Evolutionary conservation across 257 asterid species (phyloP).

Genomic region (Jacaranda mimosifolia): DNA sequence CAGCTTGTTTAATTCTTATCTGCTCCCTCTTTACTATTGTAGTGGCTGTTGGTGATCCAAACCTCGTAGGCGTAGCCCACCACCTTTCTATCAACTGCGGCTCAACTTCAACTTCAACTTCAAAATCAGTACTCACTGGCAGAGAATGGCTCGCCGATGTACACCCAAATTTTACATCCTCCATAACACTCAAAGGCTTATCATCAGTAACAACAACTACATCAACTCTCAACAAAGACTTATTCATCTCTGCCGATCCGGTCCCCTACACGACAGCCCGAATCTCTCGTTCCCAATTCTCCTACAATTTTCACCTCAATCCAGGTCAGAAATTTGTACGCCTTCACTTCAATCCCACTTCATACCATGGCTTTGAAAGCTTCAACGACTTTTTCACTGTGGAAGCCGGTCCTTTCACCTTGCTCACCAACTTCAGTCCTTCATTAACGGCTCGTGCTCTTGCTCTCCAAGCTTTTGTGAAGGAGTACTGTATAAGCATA

Average conservation of each 20-base stretch:
- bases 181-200: constrained; percentile 30
- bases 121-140: constrained; percentile 30
- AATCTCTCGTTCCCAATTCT: constrained; percentile 46
- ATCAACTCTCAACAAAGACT: neutral
- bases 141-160: constrained; percentile 43
- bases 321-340: constrained; percentile 61
- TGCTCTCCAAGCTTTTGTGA: constrained; percentile 40
- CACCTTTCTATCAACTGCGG: constrained; percentile 51
- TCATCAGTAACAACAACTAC: constrained; percentile 36
- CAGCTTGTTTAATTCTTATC: constrained; percentile 4
- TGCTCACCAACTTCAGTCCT: constrained; percentile 56
- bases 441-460: constrained; percentile 53
- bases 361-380: constrained; percentile 33
- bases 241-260: constrained; percentile 21
- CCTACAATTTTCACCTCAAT: constrained; percentile 47
- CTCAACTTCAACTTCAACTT: constrained; percentile 39
- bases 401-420: constrained; percentile 52
- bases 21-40: constrained; percentile 17
- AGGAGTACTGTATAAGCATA: constrained; percentile 61
- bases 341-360: constrained; percentile 54
- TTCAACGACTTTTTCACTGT: constrained; percentile 48
- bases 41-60: neutral
- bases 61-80: neutral
- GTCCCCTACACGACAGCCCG: constrained; percentile 55
- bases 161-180: neutral